phyloP scores from a whole-genome alignment of 1,284 basidiomycete genomes.

The Fomitiporia mediterranea region DNA sequence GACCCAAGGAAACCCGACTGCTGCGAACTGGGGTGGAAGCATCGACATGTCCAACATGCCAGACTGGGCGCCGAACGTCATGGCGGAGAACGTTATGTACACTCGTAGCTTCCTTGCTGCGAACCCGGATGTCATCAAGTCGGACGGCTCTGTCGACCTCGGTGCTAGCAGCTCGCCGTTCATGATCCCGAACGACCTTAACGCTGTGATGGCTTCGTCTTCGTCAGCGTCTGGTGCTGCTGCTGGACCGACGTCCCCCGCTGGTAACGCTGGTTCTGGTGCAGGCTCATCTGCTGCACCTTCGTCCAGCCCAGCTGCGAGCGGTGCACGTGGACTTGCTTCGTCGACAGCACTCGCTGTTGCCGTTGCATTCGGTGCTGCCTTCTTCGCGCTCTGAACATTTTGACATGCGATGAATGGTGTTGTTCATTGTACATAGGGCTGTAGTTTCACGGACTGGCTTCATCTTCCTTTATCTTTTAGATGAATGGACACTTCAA shows the following conservation, averaged over 20 bases:
- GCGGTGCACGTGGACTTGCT: slow-evolving; percentile 46
- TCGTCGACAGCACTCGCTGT: slow-evolving; percentile 48
- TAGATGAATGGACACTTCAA: background rate
- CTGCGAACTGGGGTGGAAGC: slow-evolving; percentile 57
- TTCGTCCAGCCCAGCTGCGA: slow-evolving; percentile 45
- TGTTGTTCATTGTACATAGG: background rate
- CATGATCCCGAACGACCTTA: slow-evolving; percentile 55
- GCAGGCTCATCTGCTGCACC: slow-evolving; percentile 29
- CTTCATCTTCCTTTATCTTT: background rate
- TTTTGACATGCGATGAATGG: slow-evolving; percentile 1
- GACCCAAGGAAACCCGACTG: slow-evolving; percentile 44
- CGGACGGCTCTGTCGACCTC: slow-evolving; percentile 51
- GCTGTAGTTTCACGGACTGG: slow-evolving; percentile 4
- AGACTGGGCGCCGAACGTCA: slow-evolving; percentile 43
- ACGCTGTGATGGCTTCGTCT: slow-evolving; percentile 31
- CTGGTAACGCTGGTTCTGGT: slow-evolving; percentile 28
- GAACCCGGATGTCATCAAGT: slow-evolving; percentile 52
- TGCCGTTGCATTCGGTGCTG: slow-evolving; percentile 45
- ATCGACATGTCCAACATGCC: slow-evolving; percentile 55
- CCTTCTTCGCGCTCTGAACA: slow-evolving; percentile 52
- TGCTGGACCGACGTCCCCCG: slow-evolving; percentile 27
- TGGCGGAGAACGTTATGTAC: slow-evolving; percentile 57
- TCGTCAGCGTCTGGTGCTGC: slow-evolving; percentile 29
- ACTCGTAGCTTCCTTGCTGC: slow-evolving; percentile 56
- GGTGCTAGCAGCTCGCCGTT: slow-evolving; percentile 42